Percentiles rank a stretch among this genome's conserved stretches.
These are phyloP conservation scores for Chaetothyriales sp. DNA, from an alignment of 2,329 filamentous ascomycete genomes.

Conservation along the genomic window DNA sequence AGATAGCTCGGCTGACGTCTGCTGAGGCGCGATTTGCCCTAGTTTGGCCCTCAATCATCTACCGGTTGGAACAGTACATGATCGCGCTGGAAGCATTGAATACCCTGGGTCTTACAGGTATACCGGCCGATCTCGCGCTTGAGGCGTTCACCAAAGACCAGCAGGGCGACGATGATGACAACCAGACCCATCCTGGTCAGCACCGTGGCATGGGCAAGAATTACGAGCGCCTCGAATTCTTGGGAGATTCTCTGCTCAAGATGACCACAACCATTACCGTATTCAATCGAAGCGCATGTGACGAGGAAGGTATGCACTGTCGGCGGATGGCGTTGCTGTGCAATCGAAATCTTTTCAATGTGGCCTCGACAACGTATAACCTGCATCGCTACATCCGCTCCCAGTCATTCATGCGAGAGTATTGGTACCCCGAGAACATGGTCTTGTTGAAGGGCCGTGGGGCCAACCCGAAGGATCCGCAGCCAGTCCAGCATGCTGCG, in stretches of 20 bases:
- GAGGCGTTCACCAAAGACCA: slow-evolving; percentile 90
- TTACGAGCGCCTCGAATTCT: slow-evolving; percentile 85
- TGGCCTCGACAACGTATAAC: slow-evolving; percentile 50
- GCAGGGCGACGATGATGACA: slow-evolving; percentile 58
- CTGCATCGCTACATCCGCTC: slow-evolving; percentile 60
- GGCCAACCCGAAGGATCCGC: slow-evolving; percentile 20
- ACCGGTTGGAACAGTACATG: slow-evolving; percentile 67
- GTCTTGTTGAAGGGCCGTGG: slow-evolving; percentile 60
- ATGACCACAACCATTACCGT: slow-evolving; percentile 86
- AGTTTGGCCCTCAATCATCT: slow-evolving; percentile 69
- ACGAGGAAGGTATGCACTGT: slow-evolving; percentile 78
- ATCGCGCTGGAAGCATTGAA: slow-evolving; percentile 64
- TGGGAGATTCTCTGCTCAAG: slow-evolving; percentile 89
- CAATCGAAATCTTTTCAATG: slow-evolving; percentile 77
- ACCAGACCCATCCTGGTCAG: neutral
- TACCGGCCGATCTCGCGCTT: slow-evolving; percentile 53
- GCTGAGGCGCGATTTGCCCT: slow-evolving; percentile 60
- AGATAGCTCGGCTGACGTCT: slow-evolving; percentile 61
- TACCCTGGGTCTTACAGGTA: slow-evolving; percentile 50
- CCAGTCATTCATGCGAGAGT: slow-evolving; percentile 54
- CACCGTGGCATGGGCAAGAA: slow-evolving; percentile 83
- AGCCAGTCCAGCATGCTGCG: slow-evolving; percentile 22
- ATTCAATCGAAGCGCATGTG: slow-evolving; percentile 60
- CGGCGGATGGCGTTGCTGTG: slow-evolving; percentile 82
- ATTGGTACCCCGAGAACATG: slow-evolving; percentile 79